These are phyloP conservation scores for Russula lepida DNA, from an alignment of 768 basidiomycete genomes.

Conservation along the genomic window DNA sequence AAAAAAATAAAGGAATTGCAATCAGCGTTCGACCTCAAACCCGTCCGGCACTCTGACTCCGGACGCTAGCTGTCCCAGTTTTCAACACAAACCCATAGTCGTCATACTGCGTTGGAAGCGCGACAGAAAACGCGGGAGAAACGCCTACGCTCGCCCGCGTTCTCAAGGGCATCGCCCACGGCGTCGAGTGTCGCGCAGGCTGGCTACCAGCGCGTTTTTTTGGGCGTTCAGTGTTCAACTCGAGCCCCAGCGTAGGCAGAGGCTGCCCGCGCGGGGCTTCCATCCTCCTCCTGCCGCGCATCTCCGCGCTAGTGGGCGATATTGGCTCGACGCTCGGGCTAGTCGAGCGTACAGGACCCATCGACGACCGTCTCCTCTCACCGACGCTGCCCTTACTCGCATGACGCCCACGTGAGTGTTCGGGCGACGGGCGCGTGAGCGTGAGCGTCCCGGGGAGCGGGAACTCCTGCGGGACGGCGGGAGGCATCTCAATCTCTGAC, in stretches of 20 bases:
- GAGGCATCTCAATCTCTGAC: slow-evolving; percentile 17
- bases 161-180: slow-evolving; percentile 13
- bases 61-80: neutral
- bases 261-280: neutral
- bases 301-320: slow-evolving; percentile 32
- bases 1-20: neutral
- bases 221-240: neutral
- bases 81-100: slow-evolving; percentile 18
- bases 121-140: slow-evolving; percentile 13
- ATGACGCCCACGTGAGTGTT: slow-evolving; percentile 11
- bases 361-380: slow-evolving; percentile 30
- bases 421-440: slow-evolving; percentile 14
- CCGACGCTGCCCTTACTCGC: neutral
- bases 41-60: slow-evolving; percentile 9
- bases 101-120: slow-evolving; percentile 2
- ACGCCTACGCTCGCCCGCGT: slow-evolving; percentile 15
- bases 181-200: slow-evolving; percentile 11
- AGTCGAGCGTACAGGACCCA: slow-evolving; percentile 35
- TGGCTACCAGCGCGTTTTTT: slow-evolving; percentile 19
- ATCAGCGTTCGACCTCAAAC: neutral
- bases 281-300: slow-evolving; percentile 8
- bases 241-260: neutral
- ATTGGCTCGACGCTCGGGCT: slow-evolving; percentile 41
- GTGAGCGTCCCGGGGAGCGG: slow-evolving; percentile 3
- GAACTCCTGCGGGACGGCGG: slow-evolving; percentile 7